A percentile compares a stretch with the other conserved stretches of the same genome.
Evolutionary conservation across 176 grass and related monocot genomes (phyloP).

Genomic region (Raddia distichophylla): DNA sequence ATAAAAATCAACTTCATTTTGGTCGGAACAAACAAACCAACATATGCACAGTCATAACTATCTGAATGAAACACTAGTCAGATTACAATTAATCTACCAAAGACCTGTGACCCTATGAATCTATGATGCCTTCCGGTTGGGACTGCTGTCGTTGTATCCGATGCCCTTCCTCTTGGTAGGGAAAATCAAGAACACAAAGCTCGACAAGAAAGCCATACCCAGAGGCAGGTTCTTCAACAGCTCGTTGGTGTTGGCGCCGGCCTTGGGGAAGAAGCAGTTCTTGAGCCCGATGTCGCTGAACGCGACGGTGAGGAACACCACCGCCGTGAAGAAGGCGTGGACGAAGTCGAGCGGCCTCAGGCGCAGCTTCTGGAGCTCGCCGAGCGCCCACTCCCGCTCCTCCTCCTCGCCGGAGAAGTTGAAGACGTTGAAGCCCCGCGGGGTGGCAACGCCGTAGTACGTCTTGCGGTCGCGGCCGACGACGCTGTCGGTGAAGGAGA

Average conservation of each 20-base stretch:
- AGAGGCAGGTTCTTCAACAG: slow-evolving; percentile 43
- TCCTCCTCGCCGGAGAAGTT: slow-evolving; percentile 36
- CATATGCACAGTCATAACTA: neutral
- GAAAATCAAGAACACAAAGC: slow-evolving; percentile 40
- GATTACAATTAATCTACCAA: neutral
- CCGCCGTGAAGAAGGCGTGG: slow-evolving; percentile 46
- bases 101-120: neutral
- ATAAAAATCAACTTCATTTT: neutral
- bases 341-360: slow-evolving; percentile 31
- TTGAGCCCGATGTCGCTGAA: slow-evolving; percentile 42
- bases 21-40: neutral
- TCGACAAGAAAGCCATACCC: slow-evolving; percentile 40
- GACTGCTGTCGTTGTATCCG: slow-evolving; percentile 28
- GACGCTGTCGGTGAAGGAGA: slow-evolving; percentile 46
- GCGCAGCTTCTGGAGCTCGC: slow-evolving; percentile 11
- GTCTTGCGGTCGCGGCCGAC: slow-evolving; percentile 52
- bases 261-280: slow-evolving; percentile 28
- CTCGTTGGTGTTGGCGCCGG: neutral
- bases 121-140: neutral
- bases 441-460: slow-evolving; percentile 53
- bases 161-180: slow-evolving; percentile 42
- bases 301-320: slow-evolving; percentile 47
- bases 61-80: neutral
- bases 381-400: neutral
- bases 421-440: slow-evolving; percentile 36